Evolutionary conservation across 129 eudicot species (phyloP).

Genomic region (Cynara cardunculus): DNA sequence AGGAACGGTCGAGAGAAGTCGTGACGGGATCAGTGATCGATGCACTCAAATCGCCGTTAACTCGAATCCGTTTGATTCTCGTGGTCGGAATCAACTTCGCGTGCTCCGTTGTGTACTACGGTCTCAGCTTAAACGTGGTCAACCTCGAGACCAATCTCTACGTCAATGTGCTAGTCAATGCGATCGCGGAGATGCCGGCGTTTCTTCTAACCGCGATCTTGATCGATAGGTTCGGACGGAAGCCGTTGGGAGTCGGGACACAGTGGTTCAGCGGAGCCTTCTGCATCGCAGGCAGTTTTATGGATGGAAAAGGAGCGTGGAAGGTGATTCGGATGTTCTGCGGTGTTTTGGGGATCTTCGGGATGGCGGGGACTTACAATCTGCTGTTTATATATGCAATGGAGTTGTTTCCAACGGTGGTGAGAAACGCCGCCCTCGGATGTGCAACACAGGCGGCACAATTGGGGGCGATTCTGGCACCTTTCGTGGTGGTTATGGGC

Average conservation of each 20-base stretch:
- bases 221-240: slow-evolving; percentile 69
- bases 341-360: slow-evolving; percentile 86
- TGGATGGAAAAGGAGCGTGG: slow-evolving; percentile 49
- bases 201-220: slow-evolving; percentile 59
- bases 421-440: slow-evolving; percentile 93
- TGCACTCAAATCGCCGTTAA: slow-evolving; percentile 49
- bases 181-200: slow-evolving; percentile 90
- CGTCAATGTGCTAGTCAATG: slow-evolving; percentile 65
- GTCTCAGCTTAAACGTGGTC: slow-evolving; percentile 83
- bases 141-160: slow-evolving; percentile 87
- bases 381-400: slow-evolving; percentile 72
- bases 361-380: slow-evolving; percentile 94
- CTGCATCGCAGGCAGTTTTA: slow-evolving; percentile 56
- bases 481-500: slow-evolving; percentile 74
- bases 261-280: slow-evolving; percentile 79
- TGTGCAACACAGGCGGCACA: slow-evolving; percentile 91
- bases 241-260: slow-evolving; percentile 77
- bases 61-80: slow-evolving; percentile 59
- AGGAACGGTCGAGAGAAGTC: slow-evolving; percentile 26
- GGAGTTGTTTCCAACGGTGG: slow-evolving; percentile 97
- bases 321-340: slow-evolving; percentile 69
- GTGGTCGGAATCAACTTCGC: slow-evolving; percentile 66
- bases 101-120: slow-evolving; percentile 82
- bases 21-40: slow-evolving; percentile 60
- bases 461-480: slow-evolving; percentile 83